Evolutionary conservation across 495 filamentous ascomycete genomes (phyloP).

Genomic region (Lophium mytilinum): DNA sequence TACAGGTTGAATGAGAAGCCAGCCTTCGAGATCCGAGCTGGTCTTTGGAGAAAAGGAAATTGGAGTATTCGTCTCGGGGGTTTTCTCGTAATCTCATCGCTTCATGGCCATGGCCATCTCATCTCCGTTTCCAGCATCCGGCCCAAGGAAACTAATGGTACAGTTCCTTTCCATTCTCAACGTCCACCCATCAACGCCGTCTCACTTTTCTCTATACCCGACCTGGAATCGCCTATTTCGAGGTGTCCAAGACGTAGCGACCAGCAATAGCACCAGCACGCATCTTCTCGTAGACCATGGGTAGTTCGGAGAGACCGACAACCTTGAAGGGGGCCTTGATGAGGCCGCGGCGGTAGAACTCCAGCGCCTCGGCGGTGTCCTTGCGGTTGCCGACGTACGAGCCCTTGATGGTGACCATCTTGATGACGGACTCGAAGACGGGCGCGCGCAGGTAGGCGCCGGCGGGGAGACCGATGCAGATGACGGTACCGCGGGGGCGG

Average conservation of each 20-base stretch:
- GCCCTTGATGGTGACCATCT: conserved; percentile 88
- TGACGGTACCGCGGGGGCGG: conserved; percentile 65
- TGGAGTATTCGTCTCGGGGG: no score
- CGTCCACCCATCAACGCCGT: no score
- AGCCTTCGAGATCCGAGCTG: no score
- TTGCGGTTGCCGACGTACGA: conserved; percentile 86
- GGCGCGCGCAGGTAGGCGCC: conserved; percentile 69
- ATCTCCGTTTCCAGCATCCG: no score
- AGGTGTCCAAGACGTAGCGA: conserved; percentile 74
- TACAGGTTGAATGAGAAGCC: no score
- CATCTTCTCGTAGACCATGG: conserved; percentile 56
- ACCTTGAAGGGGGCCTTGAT: conserved; percentile 84
- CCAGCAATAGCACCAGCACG: conserved; percentile 65
- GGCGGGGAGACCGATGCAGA: conserved; percentile 80
- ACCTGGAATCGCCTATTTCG: conserved; percentile 34
- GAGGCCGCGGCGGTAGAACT: conserved; percentile 75
- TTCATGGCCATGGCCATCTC: no score
- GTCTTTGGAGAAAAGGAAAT: no score
- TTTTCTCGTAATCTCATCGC: no score
- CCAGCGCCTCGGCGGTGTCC: conserved; percentile 76
- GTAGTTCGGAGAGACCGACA: conserved; percentile 66
- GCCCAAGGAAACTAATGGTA: no score
- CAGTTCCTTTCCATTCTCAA: no score
- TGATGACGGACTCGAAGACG: conserved; percentile 76
- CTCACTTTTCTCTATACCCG: no score